Conservation (phyloP, 192 early-diverging fungal species). For the Coemansia sp. region DNA sequence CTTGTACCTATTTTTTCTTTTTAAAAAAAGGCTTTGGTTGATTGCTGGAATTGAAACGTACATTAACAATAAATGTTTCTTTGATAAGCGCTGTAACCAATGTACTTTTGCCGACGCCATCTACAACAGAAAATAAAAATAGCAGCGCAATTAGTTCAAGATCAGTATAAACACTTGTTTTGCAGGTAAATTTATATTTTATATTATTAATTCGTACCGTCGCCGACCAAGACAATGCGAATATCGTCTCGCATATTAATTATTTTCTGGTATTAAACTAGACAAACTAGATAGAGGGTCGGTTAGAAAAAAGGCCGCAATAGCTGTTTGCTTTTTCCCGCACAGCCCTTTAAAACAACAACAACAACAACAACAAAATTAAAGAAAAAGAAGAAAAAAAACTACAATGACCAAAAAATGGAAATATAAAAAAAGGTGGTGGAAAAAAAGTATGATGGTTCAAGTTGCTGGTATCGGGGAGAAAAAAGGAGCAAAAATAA, state of each 20-base stretch:
- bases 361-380: constrained; percentile 3
- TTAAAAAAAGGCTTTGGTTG: too few relatives aligned
- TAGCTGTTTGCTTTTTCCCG: too few relatives aligned
- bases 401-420: neutral
- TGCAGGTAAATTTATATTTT: neutral
- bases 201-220: constrained; percentile 61
- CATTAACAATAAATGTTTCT: constrained; percentile 92
- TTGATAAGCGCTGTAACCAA: constrained; percentile 96
- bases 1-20: constrained; percentile 60
- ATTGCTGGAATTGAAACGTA: constrained; percentile 31
- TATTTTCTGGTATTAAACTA: neutral
- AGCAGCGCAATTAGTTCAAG: neutral
- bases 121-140: constrained; percentile 22
- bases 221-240: constrained; percentile 90
- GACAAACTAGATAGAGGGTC: neutral
- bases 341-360: neutral
- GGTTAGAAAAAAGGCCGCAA: neutral
- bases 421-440: neutral
- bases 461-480: neutral
- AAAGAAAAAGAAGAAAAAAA: constrained; percentile 1
- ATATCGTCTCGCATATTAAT: constrained; percentile 81
- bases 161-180: neutral
- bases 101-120: constrained; percentile 95
- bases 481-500: neutral
- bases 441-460: neutral